Evolutionary conservation across 345 rosid genomes (phyloP).

Genomic region (Eucalyptus sideroxylon): DNA sequence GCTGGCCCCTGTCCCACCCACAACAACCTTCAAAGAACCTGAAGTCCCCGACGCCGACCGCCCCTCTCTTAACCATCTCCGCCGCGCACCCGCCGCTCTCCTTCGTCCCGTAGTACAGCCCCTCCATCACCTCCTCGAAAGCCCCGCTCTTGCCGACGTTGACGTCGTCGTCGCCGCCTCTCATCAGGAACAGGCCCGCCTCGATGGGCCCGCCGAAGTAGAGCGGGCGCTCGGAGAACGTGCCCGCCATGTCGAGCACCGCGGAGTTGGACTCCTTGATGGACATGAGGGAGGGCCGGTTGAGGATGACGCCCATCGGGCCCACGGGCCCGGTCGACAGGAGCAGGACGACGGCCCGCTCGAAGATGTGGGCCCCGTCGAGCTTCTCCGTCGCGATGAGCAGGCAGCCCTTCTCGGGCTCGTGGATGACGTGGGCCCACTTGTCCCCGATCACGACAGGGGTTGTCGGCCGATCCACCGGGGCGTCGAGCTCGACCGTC

Average conservation of each 20-base stretch:
- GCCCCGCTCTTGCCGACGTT: conserved; percentile 46
- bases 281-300: conserved; percentile 77
- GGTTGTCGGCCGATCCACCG: conserved; percentile 7
- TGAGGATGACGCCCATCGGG: conserved; percentile 70
- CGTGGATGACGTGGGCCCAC: conserved; percentile 81
- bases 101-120: conserved; percentile 67
- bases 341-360: conserved; percentile 74
- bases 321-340: conserved; percentile 64
- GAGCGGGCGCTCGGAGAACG: conserved; percentile 51
- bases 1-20: conserved; percentile 74
- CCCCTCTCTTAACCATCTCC: conserved; percentile 68
- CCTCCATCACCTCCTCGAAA: conserved; percentile 65
- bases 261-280: conserved; percentile 64
- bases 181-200: conserved; percentile 60
- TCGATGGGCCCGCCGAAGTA: conserved; percentile 93
- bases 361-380: conserved; percentile 77
- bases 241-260: conserved; percentile 34
- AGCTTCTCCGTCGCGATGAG: conserved; percentile 87
- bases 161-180: conserved; percentile 6
- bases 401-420: conserved; percentile 79
- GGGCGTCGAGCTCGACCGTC: conserved; percentile 15
- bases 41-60: conserved; percentile 49
- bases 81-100: conserved; percentile 78
- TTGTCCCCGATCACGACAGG: conserved; percentile 24
- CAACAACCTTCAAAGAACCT: conserved; percentile 87